Evolutionary conservation across 306 rosid genomes (phyloP), one percentile per base, ranked within the genome.

Genomic region (Cajanus cajan): DNA sequence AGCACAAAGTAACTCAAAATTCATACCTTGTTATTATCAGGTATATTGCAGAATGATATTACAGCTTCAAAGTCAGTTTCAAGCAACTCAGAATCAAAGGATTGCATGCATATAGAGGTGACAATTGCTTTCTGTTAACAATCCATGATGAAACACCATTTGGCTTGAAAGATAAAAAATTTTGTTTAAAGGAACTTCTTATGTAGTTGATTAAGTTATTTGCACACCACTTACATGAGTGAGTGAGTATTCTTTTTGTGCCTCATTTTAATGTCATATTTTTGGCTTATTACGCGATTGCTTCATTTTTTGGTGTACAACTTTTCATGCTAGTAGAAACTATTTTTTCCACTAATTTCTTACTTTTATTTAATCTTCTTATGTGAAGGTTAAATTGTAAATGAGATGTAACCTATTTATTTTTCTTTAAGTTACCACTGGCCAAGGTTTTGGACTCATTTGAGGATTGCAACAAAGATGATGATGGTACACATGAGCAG

Each of bases 101-200:
- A 70, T 72, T 65, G 33, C 43, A 43, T 21, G 31, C 37, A 66
- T 59, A 14, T 25, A 12, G 72, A 86, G 90, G 93, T 90, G 67
- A 80, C 68, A 74, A 63, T 40, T 40, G 47, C 39, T 31, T 69
- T 43, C 40, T 74, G n/a, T 66, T 66, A 36, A 19, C 54, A 67
- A 19, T 67, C 36, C 41, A 67, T 0, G 19, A 19, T 13, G 15
- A 25, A 59, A 43, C 13, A 31, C 33, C 39, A 18, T 44, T 57
- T 44, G 48, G n/a, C 31, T 43, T 43, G 47, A 18, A n/a, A 40
- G 16, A 15, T 41, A 52, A 22, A n/a, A 41, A 19, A 51, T 7
- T 18, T 22, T 10, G n/a, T n/a, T n/a, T n/a, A n/a, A 47, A 31
- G n/a, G 5, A 19, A 70, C 24, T n/a, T 22, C 6, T 43, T 34